Evolutionary conservation across 169 alveolate genomes (phyloP), one percentile per base, ranked within the genome.

Genomic region (Cryptosporidium sp.): DNA sequence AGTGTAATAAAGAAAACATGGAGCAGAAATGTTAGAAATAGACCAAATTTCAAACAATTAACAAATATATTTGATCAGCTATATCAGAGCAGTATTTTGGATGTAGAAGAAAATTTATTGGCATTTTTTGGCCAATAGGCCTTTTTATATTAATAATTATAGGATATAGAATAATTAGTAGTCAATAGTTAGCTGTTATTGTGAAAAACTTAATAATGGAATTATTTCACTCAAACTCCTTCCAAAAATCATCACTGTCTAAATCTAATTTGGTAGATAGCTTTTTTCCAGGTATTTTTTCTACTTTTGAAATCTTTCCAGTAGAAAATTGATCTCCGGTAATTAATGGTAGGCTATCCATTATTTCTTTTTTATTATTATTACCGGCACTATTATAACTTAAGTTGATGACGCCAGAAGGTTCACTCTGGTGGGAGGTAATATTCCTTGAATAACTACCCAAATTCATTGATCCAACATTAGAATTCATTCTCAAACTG

Each of bases 171-270:
- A 48, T 48, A 48, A 48, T 48, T 48, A 48, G 55, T 48, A 59
- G 37, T 59, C 6, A 21, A 59, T 59, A 26, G 3, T 26, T 59
- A 52, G 37, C 21, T 59, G 21, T 26, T 10, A 59, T 23, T 14
- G 12, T 21, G 12, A 59, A 59, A 10, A 29, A 1, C 3, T 65
- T 35, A 33, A 31, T 21, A 55, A 8, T 55, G n/a, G 4, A 26
- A 55, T 5, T 7, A 55, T 55, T 21, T 61, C 45, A 59, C 55
- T 80, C 89, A 59, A 80, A 80, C 41, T 80, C 89, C 68, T 80
- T 80, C 89, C 89, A 80, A 50, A 80, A 80, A 62, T 80, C 89
- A 41, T 80, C 89, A 80, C 68, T 80, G 41, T 80, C 65, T 41
- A 80, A 80, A 50, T 62, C 75, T 23, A 80, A 48, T 45, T 80